Conservation (phyloP, 768 basidiomycete species). For the Imleria badia region DNA sequence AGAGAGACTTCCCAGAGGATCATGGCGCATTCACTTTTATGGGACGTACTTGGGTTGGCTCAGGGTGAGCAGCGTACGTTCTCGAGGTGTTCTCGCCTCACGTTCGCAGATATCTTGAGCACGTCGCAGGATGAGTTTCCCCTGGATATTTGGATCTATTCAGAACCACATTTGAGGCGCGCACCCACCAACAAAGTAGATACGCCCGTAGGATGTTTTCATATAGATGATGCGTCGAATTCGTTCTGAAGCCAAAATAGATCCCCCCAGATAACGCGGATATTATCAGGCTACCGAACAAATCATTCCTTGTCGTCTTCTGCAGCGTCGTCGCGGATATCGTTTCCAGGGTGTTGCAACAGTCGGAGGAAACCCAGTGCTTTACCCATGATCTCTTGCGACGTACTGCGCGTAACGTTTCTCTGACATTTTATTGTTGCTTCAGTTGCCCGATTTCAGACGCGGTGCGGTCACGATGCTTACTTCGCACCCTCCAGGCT, state of each 20-base stretch:
- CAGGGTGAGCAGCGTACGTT: background rate
- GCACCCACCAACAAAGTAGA: conserved; percentile 32
- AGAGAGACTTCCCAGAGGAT: conserved; percentile 21
- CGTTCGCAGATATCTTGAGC: conserved; percentile 35
- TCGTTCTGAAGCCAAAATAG: conserved; percentile 27
- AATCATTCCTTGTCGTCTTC: conserved; percentile 45
- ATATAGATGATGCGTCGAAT: background rate
- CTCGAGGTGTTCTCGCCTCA: conserved; percentile 2
- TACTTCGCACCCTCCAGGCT: conserved; percentile 41
- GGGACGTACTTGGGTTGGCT: conserved; percentile 18
- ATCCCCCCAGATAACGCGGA: conserved; percentile 35
- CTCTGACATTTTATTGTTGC: conserved; percentile 44
- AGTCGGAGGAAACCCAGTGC: conserved; percentile 45
- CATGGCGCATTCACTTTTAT: conserved; percentile 20
- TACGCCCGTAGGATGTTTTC: conserved; percentile 31
- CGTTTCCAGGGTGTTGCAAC: conserved; percentile 41
- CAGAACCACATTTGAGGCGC: conserved; percentile 36
- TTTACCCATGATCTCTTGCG: conserved; percentile 51
- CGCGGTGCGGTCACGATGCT: conserved; percentile 36
- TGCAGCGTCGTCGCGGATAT: conserved; percentile 47
- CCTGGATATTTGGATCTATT: conserved; percentile 41
- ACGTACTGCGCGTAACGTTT: conserved; percentile 38
- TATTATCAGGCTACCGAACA: conserved; percentile 37
- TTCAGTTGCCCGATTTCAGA: conserved; percentile 36
- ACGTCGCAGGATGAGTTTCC: conserved; percentile 38